Base-by-base conservation (phyloP, 352 stramenopile genomes). In the Phytopythium litorale region DNA sequence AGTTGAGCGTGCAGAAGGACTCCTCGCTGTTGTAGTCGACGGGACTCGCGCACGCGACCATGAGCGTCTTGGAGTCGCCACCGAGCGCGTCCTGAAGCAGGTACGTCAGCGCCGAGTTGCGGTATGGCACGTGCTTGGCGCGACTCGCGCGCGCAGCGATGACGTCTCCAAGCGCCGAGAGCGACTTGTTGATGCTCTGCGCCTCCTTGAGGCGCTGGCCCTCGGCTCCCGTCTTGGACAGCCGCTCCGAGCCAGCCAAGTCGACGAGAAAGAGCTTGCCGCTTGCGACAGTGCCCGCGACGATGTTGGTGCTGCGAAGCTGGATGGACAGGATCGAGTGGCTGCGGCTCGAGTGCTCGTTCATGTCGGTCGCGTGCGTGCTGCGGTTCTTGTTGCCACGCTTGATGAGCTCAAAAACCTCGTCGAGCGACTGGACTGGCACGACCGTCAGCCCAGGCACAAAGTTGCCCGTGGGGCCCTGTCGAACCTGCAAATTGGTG, bases 121-220 rank as follows among this genome's bases (percentile, higher is more conserved):
- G 80, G 67, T 97, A 98, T 33, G 95, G 94, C 11, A 98, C 83
- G 73, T 99, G 96, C 66, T 93, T 94, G 25, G 85, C 75, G 52
- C 93, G 94, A 67, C 82, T 94, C 19, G 84, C 85, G 13, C 82
- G 84, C 28, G 87, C 87, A 23, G 87, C 81, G 68, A 99, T 99
- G 25, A 99, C 97, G 73, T 99, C 97, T 16, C 97, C 97, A 16
- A 99, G 81, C 25, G 97, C 97, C 6, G 92, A 98, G 28, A 99
- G 79, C 51, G 85, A 93, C 64, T 97, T 96, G 78, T 98, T 98
- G 73, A 98, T 98, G 66, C 96, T 97, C 55, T 96, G 87, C 45
- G 92, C 91, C 58, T 98, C 92, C 59, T 97, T 97, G 7, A 98
- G 67, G 15, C 84, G 73, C 62, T 90, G 83, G 0, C 88, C 92